Evolutionary conservation across 1,139 yeast species (phyloP), one percentile per base, ranked within the genome.

Genomic region (Saccharomyces hybrid): DNA sequence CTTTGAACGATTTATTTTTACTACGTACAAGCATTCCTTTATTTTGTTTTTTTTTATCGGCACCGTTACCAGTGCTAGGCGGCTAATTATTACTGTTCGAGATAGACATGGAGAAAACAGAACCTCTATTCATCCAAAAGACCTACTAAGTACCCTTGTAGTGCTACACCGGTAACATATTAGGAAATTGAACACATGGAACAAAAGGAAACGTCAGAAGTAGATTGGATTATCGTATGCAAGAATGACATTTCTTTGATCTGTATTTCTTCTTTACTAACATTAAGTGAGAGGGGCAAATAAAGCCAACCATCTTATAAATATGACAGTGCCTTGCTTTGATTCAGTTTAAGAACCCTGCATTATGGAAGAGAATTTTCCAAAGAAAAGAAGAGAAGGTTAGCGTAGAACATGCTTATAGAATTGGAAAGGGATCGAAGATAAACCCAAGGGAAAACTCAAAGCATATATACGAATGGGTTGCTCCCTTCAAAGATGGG

Each of bases 201-300:
- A 5, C 38, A 32, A 32, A 32, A 11, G 38, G 38, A 32, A 32
- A 32, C 4, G 2, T 32, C 55, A 46, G 53, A 49, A 26, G 55
- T 50, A 29, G 62, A 60, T 28, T 58, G 61, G 61, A 53, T 59
- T 9, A 53, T 59, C n/a, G 63, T 60, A 58, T 49, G 63, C 53
- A 13, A 42, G 7, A 14, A n/a, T 14, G 29, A 3, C 25, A 8
- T 11, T 31, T 13, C 14, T 13, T 29, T n/a, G 46, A 14, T 2
- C 13, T 13, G 23, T 31, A 11, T 50, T 42, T 25, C 26, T 34
- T 41, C 29, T 38, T 27, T 34, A 47, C 55, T 52, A 51, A 54
- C 54, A 13, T 3, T 3, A 32, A 32, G 14, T 32, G 19, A 5
- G 14, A 32, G 38, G 38, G 38, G 38, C 14, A 11, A 13, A 13